Conservation (phyloP, 2,329 filamentous ascomycete genomes). For the Pseudogymnoascus sp. region DNA sequence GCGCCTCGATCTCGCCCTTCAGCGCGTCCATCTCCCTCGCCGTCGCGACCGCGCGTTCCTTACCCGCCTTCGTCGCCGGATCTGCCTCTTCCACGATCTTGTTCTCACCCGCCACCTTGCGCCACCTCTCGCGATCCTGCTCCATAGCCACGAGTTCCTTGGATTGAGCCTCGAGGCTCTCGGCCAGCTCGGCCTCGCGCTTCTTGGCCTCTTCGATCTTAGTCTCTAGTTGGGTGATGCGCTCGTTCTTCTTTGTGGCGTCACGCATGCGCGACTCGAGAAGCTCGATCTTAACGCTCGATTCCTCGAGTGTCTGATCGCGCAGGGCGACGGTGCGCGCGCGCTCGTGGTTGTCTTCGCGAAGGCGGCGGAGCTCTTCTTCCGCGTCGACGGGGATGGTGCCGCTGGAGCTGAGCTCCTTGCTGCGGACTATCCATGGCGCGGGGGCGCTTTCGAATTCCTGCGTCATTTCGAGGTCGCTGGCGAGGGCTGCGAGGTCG, state of each 20-base stretch:
- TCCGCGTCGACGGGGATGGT: slow-evolving; percentile 75
- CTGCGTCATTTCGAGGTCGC: slow-evolving; percentile 64
- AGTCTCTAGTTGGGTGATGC: slow-evolving; percentile 59
- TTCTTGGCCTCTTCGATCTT: slow-evolving; percentile 49
- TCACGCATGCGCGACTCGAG: slow-evolving; percentile 83
- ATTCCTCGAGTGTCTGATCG: slow-evolving; percentile 79
- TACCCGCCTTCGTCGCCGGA: slow-evolving; percentile 49
- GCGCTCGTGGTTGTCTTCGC: slow-evolving; percentile 72
- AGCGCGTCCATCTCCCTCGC: slow-evolving; percentile 68
- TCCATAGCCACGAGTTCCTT: slow-evolving; percentile 60
- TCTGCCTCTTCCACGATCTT: slow-evolving; percentile 45
- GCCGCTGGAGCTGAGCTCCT: slow-evolving; percentile 77
- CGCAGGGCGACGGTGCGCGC: slow-evolving; percentile 65
- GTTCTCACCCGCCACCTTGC: slow-evolving; percentile 60
- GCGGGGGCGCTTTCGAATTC: slow-evolving; percentile 71
- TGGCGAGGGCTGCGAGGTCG: slow-evolving; percentile 64
- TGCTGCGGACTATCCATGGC: slow-evolving; percentile 78
- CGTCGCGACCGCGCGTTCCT: slow-evolving; percentile 63
- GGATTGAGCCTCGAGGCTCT: slow-evolving; percentile 61
- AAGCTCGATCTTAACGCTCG: slow-evolving; percentile 87
- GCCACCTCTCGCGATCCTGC: slow-evolving; percentile 63
- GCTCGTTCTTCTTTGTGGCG: slow-evolving; percentile 68
- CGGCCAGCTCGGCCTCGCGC: slow-evolving; percentile 48
- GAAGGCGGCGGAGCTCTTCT: slow-evolving; percentile 73
- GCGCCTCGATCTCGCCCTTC: slow-evolving; percentile 58